Evolutionary conservation across 1,139 yeast genomes (phyloP).

Genomic region (Hemisphaericaspora xylofermentans): DNA sequence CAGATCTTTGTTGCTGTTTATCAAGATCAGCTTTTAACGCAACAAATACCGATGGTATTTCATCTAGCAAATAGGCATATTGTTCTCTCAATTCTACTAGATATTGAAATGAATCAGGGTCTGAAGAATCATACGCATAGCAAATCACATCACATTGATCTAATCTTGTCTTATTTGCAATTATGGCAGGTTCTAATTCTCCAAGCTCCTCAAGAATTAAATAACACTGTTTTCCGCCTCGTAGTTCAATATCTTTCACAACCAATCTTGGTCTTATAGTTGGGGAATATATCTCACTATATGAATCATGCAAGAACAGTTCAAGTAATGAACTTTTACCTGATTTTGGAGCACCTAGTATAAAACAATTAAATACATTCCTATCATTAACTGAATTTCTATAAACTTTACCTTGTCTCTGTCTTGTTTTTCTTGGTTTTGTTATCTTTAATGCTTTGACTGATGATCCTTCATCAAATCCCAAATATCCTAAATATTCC

Average conservation of each 20-base stretch:
- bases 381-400: slow-evolving; percentile 76
- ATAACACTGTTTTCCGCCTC: slow-evolving; percentile 95
- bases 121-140: slow-evolving; percentile 88
- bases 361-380: slow-evolving; percentile 86
- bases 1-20: slow-evolving; percentile 88
- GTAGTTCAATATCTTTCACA: slow-evolving; percentile 90
- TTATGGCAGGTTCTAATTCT: slow-evolving; percentile 77
- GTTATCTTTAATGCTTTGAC: slow-evolving; percentile 76
- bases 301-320: slow-evolving; percentile 74
- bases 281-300: slow-evolving; percentile 73
- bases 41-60: slow-evolving; percentile 81
- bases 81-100: slow-evolving; percentile 64
- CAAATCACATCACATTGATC: slow-evolving; percentile 91
- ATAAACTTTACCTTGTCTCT: slow-evolving; percentile 62
- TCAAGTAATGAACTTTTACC: slow-evolving; percentile 85
- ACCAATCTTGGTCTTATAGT: slow-evolving; percentile 79
- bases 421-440: slow-evolving; percentile 68
- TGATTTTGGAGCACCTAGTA: slow-evolving; percentile 79
- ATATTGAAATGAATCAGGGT: slow-evolving; percentile 90
- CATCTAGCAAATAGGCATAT: slow-evolving; percentile 55
- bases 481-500: slow-evolving; percentile 85
- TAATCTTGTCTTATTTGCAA: slow-evolving; percentile 67
- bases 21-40: slow-evolving; percentile 94
- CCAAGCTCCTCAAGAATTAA: slow-evolving; percentile 88
- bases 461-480: slow-evolving; percentile 62